These are phyloP conservation scores for Mycosphaerella sp. DNA, from an alignment of 2,329 filamentous ascomycete species.

Conservation along the genomic window DNA sequence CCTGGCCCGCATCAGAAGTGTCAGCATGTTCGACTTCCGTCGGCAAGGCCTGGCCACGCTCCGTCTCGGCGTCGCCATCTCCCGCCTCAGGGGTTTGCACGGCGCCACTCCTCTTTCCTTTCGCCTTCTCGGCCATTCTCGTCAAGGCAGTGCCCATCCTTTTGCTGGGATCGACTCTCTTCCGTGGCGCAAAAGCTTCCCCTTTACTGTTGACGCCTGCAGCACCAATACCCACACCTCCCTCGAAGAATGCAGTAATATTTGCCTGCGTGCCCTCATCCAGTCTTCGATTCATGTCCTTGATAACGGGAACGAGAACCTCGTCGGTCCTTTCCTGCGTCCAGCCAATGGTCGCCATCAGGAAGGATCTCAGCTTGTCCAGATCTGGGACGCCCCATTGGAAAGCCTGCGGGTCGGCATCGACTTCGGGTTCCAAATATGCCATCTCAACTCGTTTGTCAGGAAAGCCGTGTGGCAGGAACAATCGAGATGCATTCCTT, in stretches of 20 bases:
- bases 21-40: background rate
- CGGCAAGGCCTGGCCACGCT: background rate
- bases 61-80: background rate
- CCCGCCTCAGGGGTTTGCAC: background rate
- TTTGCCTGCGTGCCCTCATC: slow-evolving; percentile 91
- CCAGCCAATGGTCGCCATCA: slow-evolving; percentile 94
- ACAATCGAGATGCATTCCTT: slow-evolving; percentile 76
- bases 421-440: slow-evolving; percentile 81
- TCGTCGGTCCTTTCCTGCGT: slow-evolving; percentile 86
- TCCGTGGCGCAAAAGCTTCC: slow-evolving; percentile 65
- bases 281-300: slow-evolving; percentile 86
- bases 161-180: slow-evolving; percentile 60
- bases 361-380: slow-evolving; percentile 71
- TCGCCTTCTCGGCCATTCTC: slow-evolving; percentile 55
- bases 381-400: slow-evolving; percentile 96
- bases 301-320: slow-evolving; percentile 88
- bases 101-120: slow-evolving; percentile 24
- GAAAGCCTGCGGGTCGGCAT: slow-evolving; percentile 69
- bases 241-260: slow-evolving; percentile 87
- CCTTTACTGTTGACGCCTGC: slow-evolving; percentile 32
- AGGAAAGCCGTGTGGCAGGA: slow-evolving; percentile 75
- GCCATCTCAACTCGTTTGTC: slow-evolving; percentile 71
- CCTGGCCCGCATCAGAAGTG: too few species aligned
- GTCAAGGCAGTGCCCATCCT: slow-evolving; percentile 71
- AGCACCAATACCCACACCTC: slow-evolving; percentile 62